Evolutionary conservation across 2,329 filamentous ascomycete species (phyloP).

Genomic region (Xenoacremonium recifei): DNA sequence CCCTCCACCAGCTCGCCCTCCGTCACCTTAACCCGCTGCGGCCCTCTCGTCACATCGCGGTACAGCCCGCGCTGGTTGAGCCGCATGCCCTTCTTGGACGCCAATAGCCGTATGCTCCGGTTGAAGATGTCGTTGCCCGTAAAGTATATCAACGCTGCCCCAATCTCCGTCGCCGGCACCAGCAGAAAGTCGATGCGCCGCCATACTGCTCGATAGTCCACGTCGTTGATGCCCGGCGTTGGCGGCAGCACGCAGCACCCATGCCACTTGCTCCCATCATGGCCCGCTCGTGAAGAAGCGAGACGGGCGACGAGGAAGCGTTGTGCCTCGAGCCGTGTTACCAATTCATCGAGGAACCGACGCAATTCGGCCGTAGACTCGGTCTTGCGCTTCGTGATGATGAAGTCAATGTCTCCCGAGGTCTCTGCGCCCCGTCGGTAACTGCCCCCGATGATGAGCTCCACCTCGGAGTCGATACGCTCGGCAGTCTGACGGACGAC

Average conservation of each 20-base stretch:
- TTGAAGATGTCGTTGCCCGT: slow-evolving; percentile 97
- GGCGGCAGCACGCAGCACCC: slow-evolving; percentile 73
- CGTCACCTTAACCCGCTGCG: slow-evolving; percentile 57
- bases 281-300: slow-evolving; percentile 49
- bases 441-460: slow-evolving; percentile 77
- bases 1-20: slow-evolving; percentile 73
- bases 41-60: slow-evolving; percentile 63
- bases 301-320: slow-evolving; percentile 71
- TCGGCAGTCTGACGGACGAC: slow-evolving; percentile 61
- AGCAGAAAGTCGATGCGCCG: slow-evolving; percentile 81
- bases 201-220: slow-evolving; percentile 56
- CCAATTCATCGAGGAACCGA: slow-evolving; percentile 60
- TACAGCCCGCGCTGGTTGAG: slow-evolving; percentile 84
- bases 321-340: slow-evolving; percentile 56
- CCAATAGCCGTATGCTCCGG: slow-evolving; percentile 76
- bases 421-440: slow-evolving; percentile 75
- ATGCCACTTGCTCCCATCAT: slow-evolving; percentile 77
- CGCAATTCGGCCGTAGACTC: slow-evolving; percentile 53
- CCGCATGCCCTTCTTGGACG: slow-evolving; percentile 77
- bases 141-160: slow-evolving; percentile 89
- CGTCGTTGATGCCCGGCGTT: slow-evolving; percentile 30
- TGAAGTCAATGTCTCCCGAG: slow-evolving; percentile 81
- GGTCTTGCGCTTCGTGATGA: slow-evolving; percentile 70
- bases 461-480: slow-evolving; percentile 59
- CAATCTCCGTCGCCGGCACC: slow-evolving; percentile 75